phyloP scores from a whole-genome alignment of 78 protist genomes.

The Planoprotostelium fungivorum region DNA sequence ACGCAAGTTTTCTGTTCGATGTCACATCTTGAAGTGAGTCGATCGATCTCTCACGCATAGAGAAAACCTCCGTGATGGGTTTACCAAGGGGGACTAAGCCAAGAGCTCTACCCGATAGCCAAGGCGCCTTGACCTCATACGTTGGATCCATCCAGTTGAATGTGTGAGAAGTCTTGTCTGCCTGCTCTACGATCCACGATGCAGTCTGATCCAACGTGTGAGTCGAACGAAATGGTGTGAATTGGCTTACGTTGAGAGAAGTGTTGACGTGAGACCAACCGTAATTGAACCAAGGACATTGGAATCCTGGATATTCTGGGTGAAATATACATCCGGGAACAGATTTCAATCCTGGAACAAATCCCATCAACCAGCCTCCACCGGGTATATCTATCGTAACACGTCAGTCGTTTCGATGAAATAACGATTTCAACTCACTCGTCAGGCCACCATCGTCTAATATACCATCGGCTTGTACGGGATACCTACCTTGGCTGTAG shows the following conservation, averaged over 20 bases:
- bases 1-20: not conserved
- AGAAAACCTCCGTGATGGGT: not conserved
- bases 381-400: no score
- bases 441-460: not conserved
- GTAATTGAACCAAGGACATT: not conserved
- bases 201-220: no score
- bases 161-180: not conserved
- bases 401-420: no score
- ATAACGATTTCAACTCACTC: no score
- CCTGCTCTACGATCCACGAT: no score
- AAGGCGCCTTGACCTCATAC: not conserved
- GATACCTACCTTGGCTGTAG: not conserved
- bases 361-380: not conserved
- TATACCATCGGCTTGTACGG: no score
- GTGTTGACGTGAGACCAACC: not conserved
- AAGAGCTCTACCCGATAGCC: not conserved
- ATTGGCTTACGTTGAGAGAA: not conserved
- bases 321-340: not conserved
- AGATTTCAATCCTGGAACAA: not conserved
- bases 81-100: not conserved
- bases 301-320: not conserved
- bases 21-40: not conserved
- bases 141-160: not conserved
- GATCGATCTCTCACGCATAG: not conserved
- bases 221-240: not conserved